Evolutionary conservation across 495 filamentous ascomycete genomes (phyloP).

Genomic region (Astrothelium subdiscretum): DNA sequence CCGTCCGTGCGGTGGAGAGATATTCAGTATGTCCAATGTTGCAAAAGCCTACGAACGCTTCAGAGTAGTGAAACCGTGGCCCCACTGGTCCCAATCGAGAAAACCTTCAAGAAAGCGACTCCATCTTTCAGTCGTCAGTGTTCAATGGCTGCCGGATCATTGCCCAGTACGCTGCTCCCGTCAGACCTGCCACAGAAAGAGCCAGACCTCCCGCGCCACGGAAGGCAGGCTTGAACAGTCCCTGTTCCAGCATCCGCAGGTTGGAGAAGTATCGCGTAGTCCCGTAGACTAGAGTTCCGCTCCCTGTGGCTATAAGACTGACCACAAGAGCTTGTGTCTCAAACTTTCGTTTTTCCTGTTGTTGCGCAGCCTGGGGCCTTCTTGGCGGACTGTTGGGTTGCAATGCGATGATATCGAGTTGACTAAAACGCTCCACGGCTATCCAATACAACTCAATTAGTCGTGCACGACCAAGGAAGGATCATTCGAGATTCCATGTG

Average conservation of each 20-base stretch:
- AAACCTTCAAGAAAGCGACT: too few relatives aligned
- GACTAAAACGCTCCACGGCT: constrained; percentile 6
- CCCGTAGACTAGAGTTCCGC: constrained; percentile 17
- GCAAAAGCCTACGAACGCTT: too few relatives aligned
- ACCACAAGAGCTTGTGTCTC: neutral
- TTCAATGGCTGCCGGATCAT: neutral
- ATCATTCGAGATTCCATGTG: neutral
- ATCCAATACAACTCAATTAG: neutral
- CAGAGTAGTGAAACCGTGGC: too few relatives aligned
- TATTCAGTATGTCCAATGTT: too few relatives aligned
- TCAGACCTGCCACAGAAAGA: neutral
- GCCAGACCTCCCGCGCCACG: neutral
- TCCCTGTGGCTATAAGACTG: constrained; percentile 15
- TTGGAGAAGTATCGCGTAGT: constrained; percentile 21
- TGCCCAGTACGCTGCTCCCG: neutral
- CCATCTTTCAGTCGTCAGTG: neutral
- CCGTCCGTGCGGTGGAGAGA: too few relatives aligned
- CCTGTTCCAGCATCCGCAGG: constrained; percentile 17
- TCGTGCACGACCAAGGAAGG: neutral
- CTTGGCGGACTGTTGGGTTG: neutral
- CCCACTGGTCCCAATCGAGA: too few relatives aligned
- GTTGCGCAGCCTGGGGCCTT: neutral
- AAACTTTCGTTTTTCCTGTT: neutral
- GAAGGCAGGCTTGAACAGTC: constrained; percentile 15
- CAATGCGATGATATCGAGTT: constrained; percentile 8